These are phyloP conservation scores for Erodium moschatum DNA, from an alignment of 441 rosid species.

Conservation along the genomic window DNA sequence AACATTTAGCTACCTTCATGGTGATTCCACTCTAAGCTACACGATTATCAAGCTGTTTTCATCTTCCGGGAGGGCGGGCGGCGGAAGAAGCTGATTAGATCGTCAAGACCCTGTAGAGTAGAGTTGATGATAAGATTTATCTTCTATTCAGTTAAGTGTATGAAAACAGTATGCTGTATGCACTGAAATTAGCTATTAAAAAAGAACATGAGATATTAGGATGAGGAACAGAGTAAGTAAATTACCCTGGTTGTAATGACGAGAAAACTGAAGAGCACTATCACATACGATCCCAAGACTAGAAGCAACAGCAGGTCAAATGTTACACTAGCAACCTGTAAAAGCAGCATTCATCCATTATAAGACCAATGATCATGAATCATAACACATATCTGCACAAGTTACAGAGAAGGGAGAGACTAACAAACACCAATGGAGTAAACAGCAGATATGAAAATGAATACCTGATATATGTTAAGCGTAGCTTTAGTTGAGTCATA, in stretches of 20 bases:
- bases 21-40: slow-evolving; percentile 7
- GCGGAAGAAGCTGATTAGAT: slow-evolving; percentile 84
- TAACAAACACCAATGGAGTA: background rate
- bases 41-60: slow-evolving; percentile 48
- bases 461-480: slow-evolving; percentile 85
- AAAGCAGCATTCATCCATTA: slow-evolving; percentile 7
- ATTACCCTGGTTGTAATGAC: slow-evolving; percentile 85
- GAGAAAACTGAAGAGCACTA: slow-evolving; percentile 81
- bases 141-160: background rate
- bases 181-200: slow-evolving; percentile 77
- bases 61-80: slow-evolving; percentile 83
- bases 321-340: slow-evolving; percentile 96
- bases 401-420: background rate
- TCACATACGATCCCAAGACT: slow-evolving; percentile 81
- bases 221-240: slow-evolving; percentile 11
- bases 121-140: background rate
- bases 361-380: background rate
- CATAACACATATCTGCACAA: background rate
- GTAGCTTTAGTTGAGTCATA: slow-evolving; percentile 69
- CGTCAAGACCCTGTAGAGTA: slow-evolving; percentile 71
- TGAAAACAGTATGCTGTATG: slow-evolving; percentile 20
- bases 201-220: slow-evolving; percentile 41
- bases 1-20: background rate
- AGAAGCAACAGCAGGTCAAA: slow-evolving; percentile 88
- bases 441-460: slow-evolving; percentile 29